Evolutionary conservation across 1,284 basidiomycete genomes (phyloP), one percentile per base, ranked within the genome.

Genomic region (Rhodotorula sp.): DNA sequence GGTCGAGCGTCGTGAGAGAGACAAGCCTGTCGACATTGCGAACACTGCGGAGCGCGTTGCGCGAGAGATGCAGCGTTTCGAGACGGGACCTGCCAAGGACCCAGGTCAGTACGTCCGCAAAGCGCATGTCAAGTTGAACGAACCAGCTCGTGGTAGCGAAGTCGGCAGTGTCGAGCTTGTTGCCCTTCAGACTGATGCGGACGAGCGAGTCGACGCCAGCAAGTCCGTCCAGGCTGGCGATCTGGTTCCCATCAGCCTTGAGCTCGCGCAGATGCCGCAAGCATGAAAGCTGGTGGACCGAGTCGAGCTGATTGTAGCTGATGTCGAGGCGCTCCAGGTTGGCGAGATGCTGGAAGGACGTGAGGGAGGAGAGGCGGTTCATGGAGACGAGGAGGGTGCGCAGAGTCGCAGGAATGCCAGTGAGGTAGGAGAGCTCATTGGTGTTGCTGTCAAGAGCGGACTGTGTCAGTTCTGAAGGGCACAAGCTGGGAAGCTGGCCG

Each of bases 271-370:
- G 85, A 80, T 93, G 92, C 72, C 87, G 86, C 66, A 97, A 85
- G 80, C 90, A 91, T 73, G 87, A 85, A n/a, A 97, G 84, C 80
- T 95, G 92, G 59, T 85, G 86, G 59, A 97, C 84, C 21, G 90
- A 92, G 74, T 95, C 92, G 66, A 99, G 86, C 73, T 92, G 87
- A 81, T 99, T 99, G 77, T 88, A 82, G 81, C 93, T 95, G 75
- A 99, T 88, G 83, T 99, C 93, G 75, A 99, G 86, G 78, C 87
- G 88, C 82, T 95, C 92, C 55, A 99, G 85, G 81, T 92, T 91
- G 52, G 85, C 83, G 76, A 99, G 84, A 81, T 97, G 94, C 79
- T 87, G 87, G 81, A 95, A 97, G 34, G 94, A 93, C 42, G 93
- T 93, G 75, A 97, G 84, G 71, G 88, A 88, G 74, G 92, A 91